phyloP scores from a whole-genome alignment of 805 yeast species.

The Saccharomycopsis sp. region DNA sequence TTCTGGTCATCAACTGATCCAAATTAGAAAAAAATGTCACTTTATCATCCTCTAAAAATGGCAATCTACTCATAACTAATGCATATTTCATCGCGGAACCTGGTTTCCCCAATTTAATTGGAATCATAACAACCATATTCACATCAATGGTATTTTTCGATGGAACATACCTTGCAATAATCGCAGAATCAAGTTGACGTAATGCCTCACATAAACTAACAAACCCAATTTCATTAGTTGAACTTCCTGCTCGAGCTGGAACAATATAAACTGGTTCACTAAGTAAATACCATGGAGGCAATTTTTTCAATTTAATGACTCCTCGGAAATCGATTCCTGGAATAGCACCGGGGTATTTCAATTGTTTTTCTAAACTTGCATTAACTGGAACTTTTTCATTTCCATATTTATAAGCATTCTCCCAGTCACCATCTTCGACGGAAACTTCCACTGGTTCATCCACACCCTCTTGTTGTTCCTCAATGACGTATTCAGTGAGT shows the following conservation, averaged over 20 bases:
- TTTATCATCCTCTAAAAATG: conserved; percentile 71
- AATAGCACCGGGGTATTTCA: conserved; percentile 36
- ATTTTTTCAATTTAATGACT: conserved; percentile 35
- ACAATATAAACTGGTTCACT: conserved; percentile 41
- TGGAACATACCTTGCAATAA: conserved; percentile 58
- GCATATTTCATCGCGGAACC: conserved; percentile 28
- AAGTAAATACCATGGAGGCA: conserved; percentile 55
- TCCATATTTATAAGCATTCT: conserved; percentile 65
- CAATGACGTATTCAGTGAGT: conserved; percentile 11
- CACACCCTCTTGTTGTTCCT: conserved; percentile 25
- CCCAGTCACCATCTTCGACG: conserved; percentile 36
- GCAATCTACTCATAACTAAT: conserved; percentile 49
- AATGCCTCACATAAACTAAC: conserved; percentile 48
- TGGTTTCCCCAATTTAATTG: conserved; percentile 28
- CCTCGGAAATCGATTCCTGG: conserved; percentile 63
- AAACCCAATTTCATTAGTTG: conserved; percentile 36
- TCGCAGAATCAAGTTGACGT: conserved; percentile 39
- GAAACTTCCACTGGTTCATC: conserved; percentile 26
- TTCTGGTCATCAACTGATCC: conserved; percentile 30
- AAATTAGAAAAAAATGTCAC: conserved; percentile 45
- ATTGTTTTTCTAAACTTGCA: conserved; percentile 36
- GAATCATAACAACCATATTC: conserved; percentile 48
- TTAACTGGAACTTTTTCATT: conserved; percentile 48
- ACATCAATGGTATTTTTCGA: conserved; percentile 40
- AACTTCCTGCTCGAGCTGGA: conserved; percentile 24